Evolutionary conservation across 2,329 filamentous ascomycete species (phyloP).

Genomic region (Alternaria arbusti): DNA sequence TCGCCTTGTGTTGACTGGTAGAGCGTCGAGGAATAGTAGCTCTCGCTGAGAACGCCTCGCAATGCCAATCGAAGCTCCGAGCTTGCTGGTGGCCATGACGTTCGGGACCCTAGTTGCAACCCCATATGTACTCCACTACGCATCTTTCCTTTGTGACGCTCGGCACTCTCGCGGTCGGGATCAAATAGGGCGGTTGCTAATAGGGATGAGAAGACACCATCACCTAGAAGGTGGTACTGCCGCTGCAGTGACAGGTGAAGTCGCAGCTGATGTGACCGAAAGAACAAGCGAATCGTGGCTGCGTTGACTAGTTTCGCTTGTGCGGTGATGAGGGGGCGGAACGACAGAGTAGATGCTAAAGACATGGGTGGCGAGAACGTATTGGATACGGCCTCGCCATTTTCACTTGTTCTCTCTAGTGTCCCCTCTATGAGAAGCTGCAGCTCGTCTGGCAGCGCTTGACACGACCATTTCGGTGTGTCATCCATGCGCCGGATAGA

Average conservation of each 20-base stretch:
- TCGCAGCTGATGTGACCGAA: slow-evolving; percentile 73
- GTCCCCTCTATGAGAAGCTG: slow-evolving; percentile 29
- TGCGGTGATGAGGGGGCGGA: slow-evolving; percentile 73
- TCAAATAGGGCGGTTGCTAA: slow-evolving; percentile 86
- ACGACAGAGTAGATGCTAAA: slow-evolving; percentile 70
- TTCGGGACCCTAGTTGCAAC: slow-evolving; percentile 78
- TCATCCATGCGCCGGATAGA: slow-evolving; percentile 35
- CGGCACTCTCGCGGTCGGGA: slow-evolving; percentile 78
- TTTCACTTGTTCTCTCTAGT: slow-evolving; percentile 8
- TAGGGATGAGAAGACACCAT: slow-evolving; percentile 80
- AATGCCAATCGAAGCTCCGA: slow-evolving; percentile 90
- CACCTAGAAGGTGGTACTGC: slow-evolving; percentile 82
- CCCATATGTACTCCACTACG: slow-evolving; percentile 74
- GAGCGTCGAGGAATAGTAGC: slow-evolving; percentile 59
- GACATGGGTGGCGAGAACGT: slow-evolving; percentile 61
- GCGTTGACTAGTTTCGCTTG: slow-evolving; percentile 81
- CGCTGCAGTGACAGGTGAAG: slow-evolving; percentile 77
- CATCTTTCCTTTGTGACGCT: slow-evolving; percentile 72
- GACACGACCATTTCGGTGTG: slow-evolving; percentile 19
- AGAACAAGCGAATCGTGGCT: slow-evolving; percentile 77
- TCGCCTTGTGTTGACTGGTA: slow-evolving; percentile 30
- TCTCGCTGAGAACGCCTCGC: slow-evolving; percentile 83
- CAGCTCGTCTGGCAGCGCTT: slow-evolving; percentile 36
- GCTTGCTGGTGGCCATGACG: slow-evolving; percentile 90
- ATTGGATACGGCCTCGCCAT: background rate